A percentile compares a stretch with the other conserved stretches of the same genome.
These are phyloP conservation scores for Thelonectria olida DNA, from an alignment of 2,329 filamentous ascomycete species.

Conservation along the genomic window DNA sequence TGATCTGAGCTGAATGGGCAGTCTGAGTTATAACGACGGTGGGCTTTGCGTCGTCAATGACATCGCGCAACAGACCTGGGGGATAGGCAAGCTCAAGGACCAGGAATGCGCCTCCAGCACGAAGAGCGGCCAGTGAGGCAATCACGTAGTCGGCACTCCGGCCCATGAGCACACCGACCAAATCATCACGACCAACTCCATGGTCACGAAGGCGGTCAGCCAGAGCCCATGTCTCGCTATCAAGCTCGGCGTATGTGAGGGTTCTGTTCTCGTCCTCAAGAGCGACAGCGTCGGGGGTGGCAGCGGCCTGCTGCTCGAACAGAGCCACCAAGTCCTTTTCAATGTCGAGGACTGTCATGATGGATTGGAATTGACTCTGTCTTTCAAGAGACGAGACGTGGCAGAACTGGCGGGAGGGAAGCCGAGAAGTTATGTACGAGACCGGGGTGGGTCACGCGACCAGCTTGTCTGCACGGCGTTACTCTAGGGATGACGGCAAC, in stretches of 20 bases:
- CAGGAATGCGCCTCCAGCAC: constrained; percentile 81
- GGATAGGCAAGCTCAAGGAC: constrained; percentile 85
- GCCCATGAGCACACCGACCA: constrained; percentile 79
- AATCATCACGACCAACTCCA: constrained; percentile 76
- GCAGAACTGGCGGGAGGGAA: constrained; percentile 11
- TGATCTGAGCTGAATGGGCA: constrained; percentile 72
- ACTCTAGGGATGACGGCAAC: constrained; percentile 20
- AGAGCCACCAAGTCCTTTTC: constrained; percentile 77
- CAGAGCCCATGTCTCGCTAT: constrained; percentile 72
- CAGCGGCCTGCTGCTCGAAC: constrained; percentile 73
- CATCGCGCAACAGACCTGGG: constrained; percentile 76
- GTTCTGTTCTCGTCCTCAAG: constrained; percentile 74
- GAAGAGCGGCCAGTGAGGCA: constrained; percentile 79
- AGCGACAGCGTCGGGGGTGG: constrained; percentile 74
- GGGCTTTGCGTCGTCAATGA: constrained; percentile 79
- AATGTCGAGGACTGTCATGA: constrained; percentile 74
- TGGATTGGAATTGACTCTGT: constrained; percentile 8
- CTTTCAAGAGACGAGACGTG: constrained; percentile 1
- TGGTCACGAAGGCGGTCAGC: constrained; percentile 70
- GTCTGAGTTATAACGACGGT: constrained; percentile 75
- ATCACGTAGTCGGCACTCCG: constrained; percentile 83
- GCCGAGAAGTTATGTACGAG: constrained; percentile 7
- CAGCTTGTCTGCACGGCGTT: constrained; percentile 28
- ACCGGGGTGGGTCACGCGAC: constrained; percentile 42
- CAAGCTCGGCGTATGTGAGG: constrained; percentile 79